Evolutionary conservation across 2,329 filamentous ascomycete species (phyloP), one percentile per base, ranked within the genome.

Genomic region (Aureobasidium mangrovei): DNA sequence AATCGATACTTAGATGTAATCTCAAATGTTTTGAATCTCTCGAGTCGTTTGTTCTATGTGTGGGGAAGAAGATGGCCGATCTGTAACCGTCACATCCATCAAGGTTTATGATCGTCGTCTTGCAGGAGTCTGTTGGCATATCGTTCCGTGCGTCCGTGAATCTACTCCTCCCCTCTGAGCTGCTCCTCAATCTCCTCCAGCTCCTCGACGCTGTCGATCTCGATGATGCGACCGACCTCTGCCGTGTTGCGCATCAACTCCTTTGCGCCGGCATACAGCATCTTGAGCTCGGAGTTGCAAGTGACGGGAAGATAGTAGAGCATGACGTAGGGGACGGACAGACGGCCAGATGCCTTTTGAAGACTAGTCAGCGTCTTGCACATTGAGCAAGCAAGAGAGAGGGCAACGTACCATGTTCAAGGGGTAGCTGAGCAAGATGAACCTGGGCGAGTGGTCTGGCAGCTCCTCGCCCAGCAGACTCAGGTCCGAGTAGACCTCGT

Each of bases 201-300:
- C 53, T 96, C 91, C 53, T 95, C 89, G 3, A 80, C 79, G 24
- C 80, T 83, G 62, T 87, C 82, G 46, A 97, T 82, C 70, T 97
- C 91, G 58, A 98, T 81, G 28, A 97, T 85, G 61, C 81, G 82
- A 53, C 86, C 85, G n/a, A 90, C 91, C 73, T 96, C 90, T 56
- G 88, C 88, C 53, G 88, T 94, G 66, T 88, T 95, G 60, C 91
- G 83, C 85, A 97, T 90, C 69, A 97, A 72, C 74, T 98, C 93
- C 72, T 96, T 95, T 41, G 93, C 93, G 38, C 91, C 87, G 31
- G 93, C 93, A 69, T 97, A 98, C 67, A 93, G 75, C 93, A 97
- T 97, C 62, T 88, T 83, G 66, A 86, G 76, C 66, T 91, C 87
- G 61, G 79, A 82, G 69, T 95, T 96, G 73, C 88, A 93, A 46